A percentile compares a stretch with the other conserved stretches of the same genome.
These are phyloP conservation scores for Neopestalotiopsis clavispora DNA, from an alignment of 2,329 filamentous ascomycete species.

Conservation along the genomic window DNA sequence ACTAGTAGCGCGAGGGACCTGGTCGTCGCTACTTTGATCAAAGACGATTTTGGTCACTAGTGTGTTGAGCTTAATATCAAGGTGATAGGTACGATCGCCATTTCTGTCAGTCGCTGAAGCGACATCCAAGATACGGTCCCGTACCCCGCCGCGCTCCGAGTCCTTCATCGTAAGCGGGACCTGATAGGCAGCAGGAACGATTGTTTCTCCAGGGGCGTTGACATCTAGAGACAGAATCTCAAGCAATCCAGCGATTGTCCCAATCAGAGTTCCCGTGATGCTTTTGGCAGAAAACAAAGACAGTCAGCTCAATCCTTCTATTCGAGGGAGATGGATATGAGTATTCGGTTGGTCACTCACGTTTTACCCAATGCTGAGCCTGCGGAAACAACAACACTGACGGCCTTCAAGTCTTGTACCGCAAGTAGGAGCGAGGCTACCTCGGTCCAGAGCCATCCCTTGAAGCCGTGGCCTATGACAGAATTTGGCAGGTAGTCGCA, in stretches of 20 bases:
- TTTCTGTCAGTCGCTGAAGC: constrained; percentile 51
- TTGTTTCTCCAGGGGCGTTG: constrained; percentile 12
- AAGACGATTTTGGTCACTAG: constrained; percentile 17
- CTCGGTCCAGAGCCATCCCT: constrained; percentile 57
- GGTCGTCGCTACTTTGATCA: background rate
- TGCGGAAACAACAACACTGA: constrained; percentile 49
- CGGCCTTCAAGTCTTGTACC: constrained; percentile 49
- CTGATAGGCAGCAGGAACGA: constrained; percentile 39
- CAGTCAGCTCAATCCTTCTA: background rate
- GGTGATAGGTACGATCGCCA: constrained; percentile 46
- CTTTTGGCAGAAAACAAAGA: background rate
- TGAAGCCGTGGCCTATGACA: constrained; percentile 55
- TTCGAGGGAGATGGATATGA: background rate
- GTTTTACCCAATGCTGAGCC: constrained; percentile 45
- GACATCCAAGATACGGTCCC: constrained; percentile 55
- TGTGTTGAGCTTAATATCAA: constrained; percentile 36
- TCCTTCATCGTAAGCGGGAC: constrained; percentile 53
- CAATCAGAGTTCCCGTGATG: constrained; percentile 23
- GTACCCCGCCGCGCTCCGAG: constrained; percentile 49
- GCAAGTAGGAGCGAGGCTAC: constrained; percentile 51
- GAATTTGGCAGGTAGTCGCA: constrained; percentile 33
- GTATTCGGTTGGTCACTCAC: background rate
- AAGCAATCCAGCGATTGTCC: constrained; percentile 11
- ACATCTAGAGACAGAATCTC: constrained; percentile 18
- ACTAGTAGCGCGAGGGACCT: background rate